phyloP scores from a whole-genome alignment of 805 yeast genomes.

The Starmerella bombicola region DNA sequence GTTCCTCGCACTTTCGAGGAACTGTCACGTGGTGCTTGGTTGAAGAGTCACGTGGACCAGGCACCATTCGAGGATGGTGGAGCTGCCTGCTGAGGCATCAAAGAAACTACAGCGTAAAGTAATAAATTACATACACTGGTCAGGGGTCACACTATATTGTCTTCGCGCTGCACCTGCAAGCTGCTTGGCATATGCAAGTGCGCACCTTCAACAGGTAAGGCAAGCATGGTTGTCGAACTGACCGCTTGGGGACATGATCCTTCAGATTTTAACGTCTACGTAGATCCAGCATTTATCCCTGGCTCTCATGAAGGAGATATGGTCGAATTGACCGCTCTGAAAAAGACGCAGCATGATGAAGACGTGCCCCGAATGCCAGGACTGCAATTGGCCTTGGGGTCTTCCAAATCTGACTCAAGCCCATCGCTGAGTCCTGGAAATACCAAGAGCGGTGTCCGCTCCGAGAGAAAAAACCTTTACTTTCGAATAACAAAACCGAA shows the following conservation, averaged over 20 bases:
- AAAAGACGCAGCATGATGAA: conserved; percentile 13
- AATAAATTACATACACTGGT: too few relatives aligned
- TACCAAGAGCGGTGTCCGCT: not conserved
- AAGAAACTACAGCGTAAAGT: too few relatives aligned
- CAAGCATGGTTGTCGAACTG: conserved; percentile 1
- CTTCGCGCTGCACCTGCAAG: too few relatives aligned
- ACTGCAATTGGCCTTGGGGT: not conserved
- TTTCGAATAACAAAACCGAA: conserved; percentile 21
- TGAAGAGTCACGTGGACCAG: too few relatives aligned
- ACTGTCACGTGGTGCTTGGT: too few relatives aligned
- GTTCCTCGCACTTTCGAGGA: too few relatives aligned
- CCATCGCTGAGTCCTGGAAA: not conserved
- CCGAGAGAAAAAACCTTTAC: conserved; percentile 18
- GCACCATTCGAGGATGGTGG: too few relatives aligned
- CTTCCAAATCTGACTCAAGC: not conserved
- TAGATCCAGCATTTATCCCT: conserved; percentile 49
- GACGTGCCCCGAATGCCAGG: not conserved
- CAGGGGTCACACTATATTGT: too few relatives aligned
- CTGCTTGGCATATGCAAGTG: too few relatives aligned
- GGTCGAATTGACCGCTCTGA: conserved; percentile 39
- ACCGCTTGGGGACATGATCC: conserved; percentile 50
- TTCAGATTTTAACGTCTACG: conserved; percentile 46
- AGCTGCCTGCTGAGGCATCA: too few relatives aligned
- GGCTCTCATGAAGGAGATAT: conserved; percentile 62
- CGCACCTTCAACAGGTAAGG: too few relatives aligned